Evolutionary conservation across 768 basidiomycete genomes (phyloP).

Genomic region (Kockovaella imperatae): DNA sequence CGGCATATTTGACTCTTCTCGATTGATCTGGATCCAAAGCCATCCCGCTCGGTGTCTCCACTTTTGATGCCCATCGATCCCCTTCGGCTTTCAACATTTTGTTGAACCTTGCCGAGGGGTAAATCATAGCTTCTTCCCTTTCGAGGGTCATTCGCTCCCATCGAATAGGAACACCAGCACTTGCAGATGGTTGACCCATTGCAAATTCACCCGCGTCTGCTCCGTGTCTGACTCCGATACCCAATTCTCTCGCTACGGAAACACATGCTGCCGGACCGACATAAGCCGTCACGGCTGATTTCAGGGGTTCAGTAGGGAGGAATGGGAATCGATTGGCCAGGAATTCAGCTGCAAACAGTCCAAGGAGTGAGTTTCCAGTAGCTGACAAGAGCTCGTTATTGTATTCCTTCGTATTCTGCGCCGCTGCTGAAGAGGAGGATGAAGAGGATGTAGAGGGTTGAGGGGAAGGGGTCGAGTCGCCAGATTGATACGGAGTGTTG

Average conservation of each 20-base stretch:
- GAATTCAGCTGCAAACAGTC: constrained; percentile 80
- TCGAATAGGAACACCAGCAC: constrained; percentile 11
- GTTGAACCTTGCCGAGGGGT: constrained; percentile 22
- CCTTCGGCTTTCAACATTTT: constrained; percentile 2
- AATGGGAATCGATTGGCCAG: constrained; percentile 74
- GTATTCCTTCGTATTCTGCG: constrained; percentile 35
- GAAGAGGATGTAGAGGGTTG: not conserved
- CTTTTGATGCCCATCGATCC: not conserved
- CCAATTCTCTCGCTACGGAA: constrained; percentile 65
- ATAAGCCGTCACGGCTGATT: constrained; percentile 84
- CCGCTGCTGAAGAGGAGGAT: not conserved
- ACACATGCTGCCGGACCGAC: constrained; percentile 79
- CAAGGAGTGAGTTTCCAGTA: constrained; percentile 80
- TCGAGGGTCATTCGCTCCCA: constrained; percentile 47
- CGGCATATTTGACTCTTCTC: constrained; percentile 4
- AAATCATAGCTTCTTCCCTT: constrained; percentile 8
- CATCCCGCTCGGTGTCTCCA: too few species aligned
- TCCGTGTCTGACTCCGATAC: constrained; percentile 27
- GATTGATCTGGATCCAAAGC: too few species aligned
- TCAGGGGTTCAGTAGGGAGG: constrained; percentile 81
- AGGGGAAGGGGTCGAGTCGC: too few species aligned
- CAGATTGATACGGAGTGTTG: too few species aligned
- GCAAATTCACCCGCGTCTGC: constrained; percentile 14
- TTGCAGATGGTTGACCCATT: constrained; percentile 11
- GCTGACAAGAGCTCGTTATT: constrained; percentile 69